Percentiles rank a stretch among this genome's conserved stretches.
Conservation (phyloP, 2,329 filamentous ascomycete genomes). For the Ophiocordyceps camponoti-leonardi region DNA sequence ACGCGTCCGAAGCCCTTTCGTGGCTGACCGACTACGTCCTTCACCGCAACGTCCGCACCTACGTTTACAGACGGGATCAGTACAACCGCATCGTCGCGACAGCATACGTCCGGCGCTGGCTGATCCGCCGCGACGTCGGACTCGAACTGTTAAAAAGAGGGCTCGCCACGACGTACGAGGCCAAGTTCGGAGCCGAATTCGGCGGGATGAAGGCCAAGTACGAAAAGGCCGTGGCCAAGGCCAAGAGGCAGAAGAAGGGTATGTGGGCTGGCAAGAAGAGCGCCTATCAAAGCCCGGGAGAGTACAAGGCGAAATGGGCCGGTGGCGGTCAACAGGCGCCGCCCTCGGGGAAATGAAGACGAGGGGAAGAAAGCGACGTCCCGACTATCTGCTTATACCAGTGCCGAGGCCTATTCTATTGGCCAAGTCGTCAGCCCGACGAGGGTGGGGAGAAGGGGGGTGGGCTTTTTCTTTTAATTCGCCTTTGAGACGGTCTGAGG, state of each 20-base stretch:
- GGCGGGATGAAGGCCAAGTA: slow-evolving; percentile 52
- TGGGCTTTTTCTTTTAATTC: not conserved
- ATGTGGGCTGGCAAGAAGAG: slow-evolving; percentile 57
- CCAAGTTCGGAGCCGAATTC: slow-evolving; percentile 78
- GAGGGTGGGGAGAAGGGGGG: not conserved
- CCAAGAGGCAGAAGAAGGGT: slow-evolving; percentile 46
- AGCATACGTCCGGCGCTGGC: slow-evolving; percentile 53
- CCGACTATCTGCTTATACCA: not conserved
- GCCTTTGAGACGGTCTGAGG: not conserved
- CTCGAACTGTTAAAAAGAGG: slow-evolving; percentile 76
- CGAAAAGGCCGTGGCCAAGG: slow-evolving; percentile 45
- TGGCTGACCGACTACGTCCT: slow-evolving; percentile 65
- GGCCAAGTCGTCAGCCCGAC: not conserved
- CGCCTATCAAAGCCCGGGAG: slow-evolving; percentile 65
- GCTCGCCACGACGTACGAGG: slow-evolving; percentile 83
- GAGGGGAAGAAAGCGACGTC: not conserved
- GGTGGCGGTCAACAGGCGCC: slow-evolving; percentile 4
- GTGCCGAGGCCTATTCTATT: not conserved
- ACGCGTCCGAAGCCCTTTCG: slow-evolving; percentile 58
- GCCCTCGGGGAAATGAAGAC: slow-evolving; percentile 5
- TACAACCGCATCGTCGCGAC: slow-evolving; percentile 84
- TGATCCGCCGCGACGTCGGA: slow-evolving; percentile 65
- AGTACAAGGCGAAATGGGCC: slow-evolving; percentile 51
- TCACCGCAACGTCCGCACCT: slow-evolving; percentile 59
- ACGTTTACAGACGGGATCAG: slow-evolving; percentile 73